Evolutionary conservation across 2,329 filamentous ascomycete genomes (phyloP).

Genomic region (Dichotomopilus funicola): DNA sequence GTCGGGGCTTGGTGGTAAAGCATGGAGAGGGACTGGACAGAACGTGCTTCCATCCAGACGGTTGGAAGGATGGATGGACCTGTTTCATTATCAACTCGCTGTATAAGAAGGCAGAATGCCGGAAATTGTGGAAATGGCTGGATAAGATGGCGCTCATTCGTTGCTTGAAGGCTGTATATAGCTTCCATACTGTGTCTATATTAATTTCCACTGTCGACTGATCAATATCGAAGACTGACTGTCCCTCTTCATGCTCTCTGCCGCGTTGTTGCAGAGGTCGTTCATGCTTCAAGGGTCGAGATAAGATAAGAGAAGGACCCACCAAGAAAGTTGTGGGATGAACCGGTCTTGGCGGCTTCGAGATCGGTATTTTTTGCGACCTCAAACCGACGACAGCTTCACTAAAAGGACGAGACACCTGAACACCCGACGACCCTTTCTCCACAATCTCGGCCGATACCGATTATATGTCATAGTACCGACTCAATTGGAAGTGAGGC

Average conservation of each 20-base stretch:
- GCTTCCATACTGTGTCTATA: not conserved
- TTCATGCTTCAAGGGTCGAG: not conserved
- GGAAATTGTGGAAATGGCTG: no score
- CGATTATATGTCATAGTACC: slow-evolving; percentile 12
- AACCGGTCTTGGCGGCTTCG: slow-evolving; percentile 6
- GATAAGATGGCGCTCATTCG: not conserved
- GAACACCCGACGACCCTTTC: not conserved
- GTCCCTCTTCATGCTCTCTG: no score
- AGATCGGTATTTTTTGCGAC: slow-evolving; percentile 9
- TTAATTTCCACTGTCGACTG: not conserved
- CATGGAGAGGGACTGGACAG: no score
- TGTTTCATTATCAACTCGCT: not conserved
- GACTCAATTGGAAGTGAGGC: slow-evolving; percentile 26
- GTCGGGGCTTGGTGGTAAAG: no score
- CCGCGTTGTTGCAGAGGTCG: not conserved
- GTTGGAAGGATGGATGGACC: not conserved
- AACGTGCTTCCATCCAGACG: no score
- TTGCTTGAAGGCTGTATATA: slow-evolving; percentile 3
- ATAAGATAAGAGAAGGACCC: slow-evolving; percentile 15
- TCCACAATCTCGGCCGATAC: not conserved
- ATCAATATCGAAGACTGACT: no score
- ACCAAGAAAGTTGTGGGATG: not conserved
- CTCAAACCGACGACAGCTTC: no score
- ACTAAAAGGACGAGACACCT: not conserved
- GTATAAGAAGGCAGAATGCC: no score